These are phyloP conservation scores for Viridothelium virens DNA, from an alignment of 495 filamentous ascomycete genomes.

Conservation along the genomic window DNA sequence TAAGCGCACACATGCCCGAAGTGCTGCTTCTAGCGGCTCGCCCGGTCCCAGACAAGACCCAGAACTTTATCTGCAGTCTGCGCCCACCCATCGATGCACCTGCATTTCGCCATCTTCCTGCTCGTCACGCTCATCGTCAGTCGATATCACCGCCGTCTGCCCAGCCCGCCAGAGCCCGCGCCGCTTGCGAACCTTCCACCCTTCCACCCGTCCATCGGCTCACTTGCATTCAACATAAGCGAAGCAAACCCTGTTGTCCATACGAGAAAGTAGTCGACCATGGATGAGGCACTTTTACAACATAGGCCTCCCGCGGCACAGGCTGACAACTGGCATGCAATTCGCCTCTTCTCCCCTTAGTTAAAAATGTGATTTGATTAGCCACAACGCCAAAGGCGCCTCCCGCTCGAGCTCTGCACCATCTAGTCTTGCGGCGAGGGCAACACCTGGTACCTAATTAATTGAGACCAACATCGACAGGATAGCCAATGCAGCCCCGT, in stretches of 20 bases:
- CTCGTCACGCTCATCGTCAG: neutral
- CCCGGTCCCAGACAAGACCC: no score
- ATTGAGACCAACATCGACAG: neutral
- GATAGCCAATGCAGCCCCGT: no score
- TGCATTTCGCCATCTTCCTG: neutral
- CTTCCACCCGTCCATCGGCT: neutral
- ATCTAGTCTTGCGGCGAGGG: neutral
- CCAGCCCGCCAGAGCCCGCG: neutral
- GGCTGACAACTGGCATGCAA: neutral
- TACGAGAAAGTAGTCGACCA: no score
- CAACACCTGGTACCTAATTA: neutral
- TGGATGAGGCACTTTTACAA: neutral
- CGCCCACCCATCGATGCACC: no score
- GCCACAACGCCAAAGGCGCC: neutral
- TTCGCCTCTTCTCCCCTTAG: neutral
- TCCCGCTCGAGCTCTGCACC: neutral
- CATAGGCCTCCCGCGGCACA: neutral
- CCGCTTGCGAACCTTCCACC: neutral
- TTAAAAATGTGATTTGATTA: neutral
- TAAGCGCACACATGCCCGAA: neutral
- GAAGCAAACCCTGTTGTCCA: neutral
- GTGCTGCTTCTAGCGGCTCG: no score
- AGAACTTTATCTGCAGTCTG: neutral
- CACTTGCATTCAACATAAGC: neutral
- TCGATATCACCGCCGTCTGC: neutral